Base-by-base conservation (phyloP, 78 protist genomes). In the Dictyostelium capitatum region DNA sequence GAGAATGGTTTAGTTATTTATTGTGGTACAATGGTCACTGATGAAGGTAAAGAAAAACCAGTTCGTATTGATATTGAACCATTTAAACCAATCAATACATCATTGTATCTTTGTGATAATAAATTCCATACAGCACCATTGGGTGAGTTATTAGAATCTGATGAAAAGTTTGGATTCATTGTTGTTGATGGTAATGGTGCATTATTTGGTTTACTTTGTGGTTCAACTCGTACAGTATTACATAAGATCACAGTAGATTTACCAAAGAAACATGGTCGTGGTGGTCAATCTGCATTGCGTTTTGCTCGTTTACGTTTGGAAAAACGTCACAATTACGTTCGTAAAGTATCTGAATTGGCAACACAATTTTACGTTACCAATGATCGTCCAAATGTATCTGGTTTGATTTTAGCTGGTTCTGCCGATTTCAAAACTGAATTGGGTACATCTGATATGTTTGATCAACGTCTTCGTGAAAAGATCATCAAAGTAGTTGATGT, bases 201-300 rank as follows among this genome's bases (percentile, higher is more conserved):
- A 7, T 97, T 99, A 56, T 99, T 97, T 79, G 99, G 99, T 57
- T 95, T 98, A 14, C 90, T 98, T 15, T 75, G 83, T 56, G 99
- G 99, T 30, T 99, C 95, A 97, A 92, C 98, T 4, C 93, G 99
- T 25, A 98, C 96, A 11, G 89, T 99, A 4, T 80, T 99, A n/a
- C 99, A 97, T 73, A 98, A 97, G 83, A 96, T 99, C 95, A 53
- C 98, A 6, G 99, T 99, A 50, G 99, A 99, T 25, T 97, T 99
- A 17, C 99, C 99, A 41, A 99, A 99, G 98, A 99, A 99, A 97
- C 99, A 99, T 96, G 99, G 99, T 37, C 92, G 99, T 7, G 99
- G 99, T 74, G 99, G 99, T 54, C 99, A 99, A 97, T 99, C 99
- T 0, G 98, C 99, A 25, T 93, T 97, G 25, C 99, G 99, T 94